These are phyloP conservation scores for Flaveria brownii DNA, from an alignment of 129 eudicot species.

Conservation along the genomic window DNA sequence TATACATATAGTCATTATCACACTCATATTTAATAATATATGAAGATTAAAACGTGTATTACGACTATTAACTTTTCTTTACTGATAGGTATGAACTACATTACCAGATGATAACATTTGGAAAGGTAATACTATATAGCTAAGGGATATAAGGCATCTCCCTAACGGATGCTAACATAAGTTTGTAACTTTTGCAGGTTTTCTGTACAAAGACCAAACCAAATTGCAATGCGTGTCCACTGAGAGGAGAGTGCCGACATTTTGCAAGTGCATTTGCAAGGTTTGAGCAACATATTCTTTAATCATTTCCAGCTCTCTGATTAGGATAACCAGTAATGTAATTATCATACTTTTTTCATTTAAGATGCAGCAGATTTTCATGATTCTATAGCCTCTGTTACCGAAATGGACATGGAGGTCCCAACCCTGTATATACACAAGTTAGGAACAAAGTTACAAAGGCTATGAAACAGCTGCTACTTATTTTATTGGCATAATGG, in stretches of 20 bases:
- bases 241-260: slow-evolving; percentile 92
- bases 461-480: background rate
- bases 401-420: background rate
- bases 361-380: background rate
- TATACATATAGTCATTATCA: slow-evolving; percentile 22
- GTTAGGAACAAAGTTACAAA: background rate
- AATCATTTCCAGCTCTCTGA: slow-evolving; percentile 15
- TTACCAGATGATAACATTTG: slow-evolving; percentile 96
- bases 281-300: slow-evolving; percentile 35
- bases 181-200: slow-evolving; percentile 51
- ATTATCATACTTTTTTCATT: slow-evolving; percentile 6
- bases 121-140: slow-evolving; percentile 60
- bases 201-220: slow-evolving; percentile 95
- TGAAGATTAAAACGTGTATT: slow-evolving; percentile 4
- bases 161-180: background rate
- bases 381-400: background rate
- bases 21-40: slow-evolving; percentile 8
- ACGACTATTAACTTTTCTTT: background rate
- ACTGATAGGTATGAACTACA: slow-evolving; percentile 80
- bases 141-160: slow-evolving; percentile 11
- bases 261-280: slow-evolving; percentile 91
- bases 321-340: slow-evolving; percentile 19
- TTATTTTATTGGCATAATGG: background rate
- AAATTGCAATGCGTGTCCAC: slow-evolving; percentile 90
- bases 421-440: background rate